phyloP scores from a whole-genome alignment of 169 alveolate species.

The Plasmodium yoelii region DNA sequence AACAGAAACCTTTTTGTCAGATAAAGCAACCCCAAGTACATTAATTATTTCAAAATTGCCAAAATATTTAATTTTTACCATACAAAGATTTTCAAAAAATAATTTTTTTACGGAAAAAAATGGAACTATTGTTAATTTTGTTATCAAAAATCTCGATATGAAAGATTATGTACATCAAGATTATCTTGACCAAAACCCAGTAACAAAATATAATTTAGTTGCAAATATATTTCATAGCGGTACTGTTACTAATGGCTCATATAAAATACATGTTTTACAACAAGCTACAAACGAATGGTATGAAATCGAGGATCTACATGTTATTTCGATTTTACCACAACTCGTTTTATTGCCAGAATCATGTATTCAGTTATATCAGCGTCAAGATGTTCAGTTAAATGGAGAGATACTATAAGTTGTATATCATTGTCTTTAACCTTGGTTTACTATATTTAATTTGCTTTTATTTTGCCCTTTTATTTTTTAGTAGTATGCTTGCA shows the following conservation, averaged over 20 bases:
- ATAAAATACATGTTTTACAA: conserved; percentile 92
- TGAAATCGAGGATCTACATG: conserved; percentile 96
- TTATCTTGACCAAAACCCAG: conserved; percentile 81
- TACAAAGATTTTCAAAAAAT: conserved; percentile 95
- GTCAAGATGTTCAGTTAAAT: conserved; percentile 80
- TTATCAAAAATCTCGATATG: conserved; percentile 93
- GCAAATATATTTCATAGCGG: conserved; percentile 97
- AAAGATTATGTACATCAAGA: conserved; percentile 89
- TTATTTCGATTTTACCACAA: conserved; percentile 96
- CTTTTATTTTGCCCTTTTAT: too few species aligned
- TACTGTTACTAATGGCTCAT: conserved; percentile 93
- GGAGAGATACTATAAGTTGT: conserved; percentile 40
- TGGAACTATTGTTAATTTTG: conserved; percentile 98
- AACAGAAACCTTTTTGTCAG: conserved; percentile 88
- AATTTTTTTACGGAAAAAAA: conserved; percentile 98
- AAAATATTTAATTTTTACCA: conserved; percentile 92
- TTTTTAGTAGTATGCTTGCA: too few species aligned
- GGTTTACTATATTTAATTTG: too few species aligned
- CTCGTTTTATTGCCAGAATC: conserved; percentile 94
- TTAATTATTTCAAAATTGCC: conserved; percentile 89
- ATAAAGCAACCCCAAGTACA: conserved; percentile 55
- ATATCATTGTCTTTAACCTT: too few species aligned
- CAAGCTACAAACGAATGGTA: conserved; percentile 96
- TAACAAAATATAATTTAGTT: conserved; percentile 92
- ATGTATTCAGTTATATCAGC: conserved; percentile 89